These are phyloP conservation scores for Penicillium occitanis DNA, from an alignment of 2,329 filamentous ascomycete species.

Conservation along the genomic window DNA sequence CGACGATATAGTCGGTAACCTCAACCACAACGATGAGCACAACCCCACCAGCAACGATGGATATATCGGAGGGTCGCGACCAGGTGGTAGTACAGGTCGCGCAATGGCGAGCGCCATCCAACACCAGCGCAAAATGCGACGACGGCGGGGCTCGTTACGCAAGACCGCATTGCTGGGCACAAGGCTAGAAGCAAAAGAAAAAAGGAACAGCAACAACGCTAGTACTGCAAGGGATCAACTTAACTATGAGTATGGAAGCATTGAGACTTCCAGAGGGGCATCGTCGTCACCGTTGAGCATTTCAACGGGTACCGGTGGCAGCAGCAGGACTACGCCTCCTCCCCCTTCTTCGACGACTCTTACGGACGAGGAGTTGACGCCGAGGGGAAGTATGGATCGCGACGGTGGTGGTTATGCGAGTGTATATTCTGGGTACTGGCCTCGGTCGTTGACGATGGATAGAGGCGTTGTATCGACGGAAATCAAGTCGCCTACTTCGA, in stretches of 20 bases:
- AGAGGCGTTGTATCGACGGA: constrained; percentile 21
- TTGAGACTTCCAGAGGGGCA: constrained; percentile 8
- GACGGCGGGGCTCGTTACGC: constrained; percentile 78
- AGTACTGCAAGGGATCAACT: constrained; percentile 15
- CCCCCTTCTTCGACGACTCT: background rate
- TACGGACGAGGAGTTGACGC: constrained; percentile 14
- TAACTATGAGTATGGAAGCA: constrained; percentile 5
- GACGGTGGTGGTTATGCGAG: constrained; percentile 24
- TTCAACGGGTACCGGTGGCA: background rate
- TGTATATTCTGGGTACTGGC: constrained; percentile 16
- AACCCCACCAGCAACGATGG: constrained; percentile 22
- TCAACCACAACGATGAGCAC: background rate
- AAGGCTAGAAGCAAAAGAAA: constrained; percentile 38
- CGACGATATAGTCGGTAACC: constrained; percentile 35
- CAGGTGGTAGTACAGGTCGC: constrained; percentile 46
- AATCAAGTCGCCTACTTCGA: constrained; percentile 47
- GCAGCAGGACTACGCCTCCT: background rate
- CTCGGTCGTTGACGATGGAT: constrained; percentile 14
- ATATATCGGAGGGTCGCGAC: constrained; percentile 26
- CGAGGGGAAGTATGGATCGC: constrained; percentile 18
- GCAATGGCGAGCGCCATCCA: constrained; percentile 52
- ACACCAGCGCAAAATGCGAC: constrained; percentile 58
- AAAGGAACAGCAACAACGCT: constrained; percentile 21
- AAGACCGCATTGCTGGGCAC: constrained; percentile 80
- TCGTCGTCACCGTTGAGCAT: constrained; percentile 8